phyloP scores from a whole-genome alignment of 2,329 filamentous ascomycete genomes.

The Fusarium buxicola region DNA sequence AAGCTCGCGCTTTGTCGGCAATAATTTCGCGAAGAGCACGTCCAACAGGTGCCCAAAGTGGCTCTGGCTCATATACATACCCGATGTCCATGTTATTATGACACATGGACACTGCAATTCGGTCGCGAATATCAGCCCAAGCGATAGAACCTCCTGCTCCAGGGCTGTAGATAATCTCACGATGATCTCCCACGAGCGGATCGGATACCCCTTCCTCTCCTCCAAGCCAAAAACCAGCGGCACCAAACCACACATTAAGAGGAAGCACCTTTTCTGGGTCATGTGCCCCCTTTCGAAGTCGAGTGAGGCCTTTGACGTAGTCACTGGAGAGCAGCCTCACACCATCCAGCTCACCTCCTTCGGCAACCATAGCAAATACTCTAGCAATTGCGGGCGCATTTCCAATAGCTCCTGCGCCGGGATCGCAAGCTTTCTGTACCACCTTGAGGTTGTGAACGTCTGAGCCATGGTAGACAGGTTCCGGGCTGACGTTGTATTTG shows the following conservation, averaged over 20 bases:
- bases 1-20: background rate
- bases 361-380: constrained; percentile 13
- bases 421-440: constrained; percentile 4
- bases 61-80: background rate
- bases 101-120: background rate
- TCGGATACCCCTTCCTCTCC: constrained; percentile 1
- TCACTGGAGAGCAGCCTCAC: background rate
- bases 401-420: constrained; percentile 11
- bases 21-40: background rate
- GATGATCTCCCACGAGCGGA: constrained; percentile 1
- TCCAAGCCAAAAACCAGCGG: constrained; percentile 4
- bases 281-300: background rate
- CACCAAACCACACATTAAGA: constrained; percentile 3
- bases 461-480: constrained; percentile 1
- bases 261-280: constrained; percentile 4
- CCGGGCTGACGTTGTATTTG: constrained; percentile 1
- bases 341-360: constrained; percentile 4
- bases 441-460: constrained; percentile 15
- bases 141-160: constrained; percentile 2
- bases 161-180: constrained; percentile 6
- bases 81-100: constrained; percentile 9
- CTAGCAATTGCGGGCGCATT: constrained; percentile 11
- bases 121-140: constrained; percentile 6
- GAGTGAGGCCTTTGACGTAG: background rate
- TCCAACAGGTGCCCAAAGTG: background rate